Conservation (phyloP, 106 monocot genomes). For the Posidonia australis region DNA sequence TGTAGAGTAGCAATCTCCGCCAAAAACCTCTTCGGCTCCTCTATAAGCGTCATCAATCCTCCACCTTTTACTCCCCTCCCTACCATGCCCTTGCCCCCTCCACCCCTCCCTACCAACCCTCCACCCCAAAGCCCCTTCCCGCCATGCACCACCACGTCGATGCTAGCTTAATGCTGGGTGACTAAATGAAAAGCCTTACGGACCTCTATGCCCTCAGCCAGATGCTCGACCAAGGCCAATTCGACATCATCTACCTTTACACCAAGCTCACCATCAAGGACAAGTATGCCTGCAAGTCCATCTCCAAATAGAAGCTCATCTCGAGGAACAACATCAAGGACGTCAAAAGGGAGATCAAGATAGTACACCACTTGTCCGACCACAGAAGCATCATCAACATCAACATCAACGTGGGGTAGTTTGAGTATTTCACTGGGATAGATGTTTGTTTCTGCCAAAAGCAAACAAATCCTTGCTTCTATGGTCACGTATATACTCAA, state of each 20-base stretch:
- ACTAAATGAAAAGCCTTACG: slow-evolving; percentile 6
- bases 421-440: too few species aligned
- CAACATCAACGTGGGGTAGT: too few species aligned
- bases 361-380: slow-evolving; percentile 20
- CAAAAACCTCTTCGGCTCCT: background rate
- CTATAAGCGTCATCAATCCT: background rate
- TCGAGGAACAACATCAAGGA: slow-evolving; percentile 13
- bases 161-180: slow-evolving; percentile 11
- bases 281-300: slow-evolving; percentile 28
- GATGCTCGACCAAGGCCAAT: slow-evolving; percentile 22
- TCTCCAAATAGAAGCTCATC: slow-evolving; percentile 19
- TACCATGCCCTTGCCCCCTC: background rate
- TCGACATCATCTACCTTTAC: slow-evolving; percentile 19
- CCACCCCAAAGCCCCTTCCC: background rate
- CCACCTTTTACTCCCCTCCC: background rate
- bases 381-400: slow-evolving; percentile 12
- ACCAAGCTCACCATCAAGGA: slow-evolving; percentile 15
- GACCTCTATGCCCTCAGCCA: slow-evolving; percentile 12
- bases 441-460: too few species aligned
- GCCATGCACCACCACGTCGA: slow-evolving; percentile 13
- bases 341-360: slow-evolving; percentile 18
- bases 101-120: background rate
- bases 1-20: background rate
- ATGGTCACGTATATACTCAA: too few species aligned
- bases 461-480: too few species aligned